A percentile compares a stretch with the other conserved stretches of the same genome.
Conservation (phyloP, 768 basidiomycete genomes). For the Lentinula sp. region DNA sequence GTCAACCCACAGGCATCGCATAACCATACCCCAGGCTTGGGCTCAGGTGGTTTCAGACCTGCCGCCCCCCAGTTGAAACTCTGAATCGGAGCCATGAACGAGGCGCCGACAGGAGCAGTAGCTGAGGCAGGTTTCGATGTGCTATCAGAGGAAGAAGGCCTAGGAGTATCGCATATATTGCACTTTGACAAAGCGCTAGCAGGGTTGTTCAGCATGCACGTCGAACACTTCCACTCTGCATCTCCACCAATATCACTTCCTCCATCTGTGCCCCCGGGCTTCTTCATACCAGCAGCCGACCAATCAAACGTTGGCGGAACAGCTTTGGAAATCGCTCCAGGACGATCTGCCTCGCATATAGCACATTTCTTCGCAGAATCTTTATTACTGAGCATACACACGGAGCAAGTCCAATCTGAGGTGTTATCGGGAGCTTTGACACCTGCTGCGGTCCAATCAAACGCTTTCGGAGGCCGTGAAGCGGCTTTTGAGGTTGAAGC, state of each 20-base stretch:
- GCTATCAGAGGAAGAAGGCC: not conserved
- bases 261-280: conserved; percentile 17
- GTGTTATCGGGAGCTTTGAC: conserved; percentile 27
- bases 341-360: conserved; percentile 39
- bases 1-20: conserved; percentile 26
- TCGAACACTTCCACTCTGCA: conserved; percentile 36
- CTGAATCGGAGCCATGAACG: conserved; percentile 5
- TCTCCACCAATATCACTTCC: not conserved
- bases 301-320: conserved; percentile 30
- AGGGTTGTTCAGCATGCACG: conserved; percentile 34
- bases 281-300: conserved; percentile 38
- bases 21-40: conserved; percentile 25
- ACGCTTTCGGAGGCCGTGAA: conserved; percentile 24
- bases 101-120: not conserved
- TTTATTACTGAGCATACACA: conserved; percentile 47
- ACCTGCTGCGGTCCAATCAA: conserved; percentile 61
- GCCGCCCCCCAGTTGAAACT: conserved; percentile 34
- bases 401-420: conserved; percentile 49
- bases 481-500: conserved; percentile 6
- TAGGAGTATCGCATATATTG: conserved; percentile 33
- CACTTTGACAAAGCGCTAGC: conserved; percentile 38
- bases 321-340: not conserved
- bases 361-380: conserved; percentile 40
- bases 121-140: not conserved
- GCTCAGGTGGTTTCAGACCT: conserved; percentile 19